Percentiles rank a stretch among this genome's conserved stretches.
Evolutionary conservation across 139 green algal species (phyloP).

Genomic region (Volvox africanus): DNA sequence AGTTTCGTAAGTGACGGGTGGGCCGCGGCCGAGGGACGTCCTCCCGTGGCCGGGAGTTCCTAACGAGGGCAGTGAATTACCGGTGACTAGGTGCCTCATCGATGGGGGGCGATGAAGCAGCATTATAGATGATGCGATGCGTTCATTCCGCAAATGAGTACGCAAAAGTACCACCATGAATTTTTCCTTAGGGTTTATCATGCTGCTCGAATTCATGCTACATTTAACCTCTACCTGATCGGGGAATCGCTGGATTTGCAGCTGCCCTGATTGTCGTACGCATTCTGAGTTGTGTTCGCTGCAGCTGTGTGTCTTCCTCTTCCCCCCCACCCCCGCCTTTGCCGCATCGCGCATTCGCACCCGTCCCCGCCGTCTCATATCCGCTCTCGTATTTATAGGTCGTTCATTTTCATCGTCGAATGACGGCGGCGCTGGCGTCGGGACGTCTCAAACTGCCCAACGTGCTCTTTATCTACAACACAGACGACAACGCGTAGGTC

Average conservation of each 20-base stretch:
- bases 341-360: background rate
- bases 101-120: too few relatives aligned
- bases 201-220: too few relatives aligned
- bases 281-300: background rate
- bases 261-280: background rate
- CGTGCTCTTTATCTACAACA: constrained; percentile 28
- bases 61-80: too few relatives aligned
- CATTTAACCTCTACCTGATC: background rate
- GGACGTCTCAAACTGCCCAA: constrained; percentile 17
- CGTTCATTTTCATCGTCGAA: background rate
- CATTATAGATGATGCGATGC: too few relatives aligned
- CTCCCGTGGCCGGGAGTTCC: too few relatives aligned
- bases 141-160: too few relatives aligned
- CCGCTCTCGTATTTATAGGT: background rate
- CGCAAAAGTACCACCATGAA: too few relatives aligned
- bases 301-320: too few relatives aligned
- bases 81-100: too few relatives aligned
- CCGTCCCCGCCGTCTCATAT: background rate
- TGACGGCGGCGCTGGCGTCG: background rate
- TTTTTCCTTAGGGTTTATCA: too few relatives aligned
- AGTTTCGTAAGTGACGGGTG: background rate
- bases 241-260: background rate
- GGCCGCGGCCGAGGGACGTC: background rate
- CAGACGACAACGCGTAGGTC: constrained; percentile 32
- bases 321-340: background rate